Conservation (phyloP, 495 filamentous ascomycete species). For the Tuber microsphaerosporum region DNA sequence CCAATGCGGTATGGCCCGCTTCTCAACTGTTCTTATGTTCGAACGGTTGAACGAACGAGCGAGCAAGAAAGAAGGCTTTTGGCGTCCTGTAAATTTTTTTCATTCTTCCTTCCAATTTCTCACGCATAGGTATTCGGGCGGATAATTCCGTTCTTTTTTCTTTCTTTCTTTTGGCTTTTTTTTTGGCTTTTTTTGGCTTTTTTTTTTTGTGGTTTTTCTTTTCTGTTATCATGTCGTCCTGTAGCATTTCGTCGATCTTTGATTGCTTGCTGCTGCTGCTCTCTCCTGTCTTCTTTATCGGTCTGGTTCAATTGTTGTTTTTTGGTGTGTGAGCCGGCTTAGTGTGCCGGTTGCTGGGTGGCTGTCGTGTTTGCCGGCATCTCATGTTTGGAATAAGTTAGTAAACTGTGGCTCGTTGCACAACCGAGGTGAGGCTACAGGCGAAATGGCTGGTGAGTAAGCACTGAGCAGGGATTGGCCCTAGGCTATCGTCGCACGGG, state of each 20-base stretch:
- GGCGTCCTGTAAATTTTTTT: no score
- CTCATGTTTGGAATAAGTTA: background rate
- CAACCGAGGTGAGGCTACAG: background rate
- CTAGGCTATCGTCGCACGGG: background rate
- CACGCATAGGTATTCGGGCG: no score
- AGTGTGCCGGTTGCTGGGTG: background rate
- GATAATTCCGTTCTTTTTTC: background rate
- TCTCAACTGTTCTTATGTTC: no score
- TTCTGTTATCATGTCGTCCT: background rate
- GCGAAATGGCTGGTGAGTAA: background rate
- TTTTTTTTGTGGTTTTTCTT: background rate
- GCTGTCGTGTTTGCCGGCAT: background rate
- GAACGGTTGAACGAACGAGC: no score
- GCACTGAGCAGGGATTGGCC: background rate
- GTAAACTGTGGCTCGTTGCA: background rate
- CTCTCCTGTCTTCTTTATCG: constrained; percentile 5
- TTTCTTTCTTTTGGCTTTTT: no score
- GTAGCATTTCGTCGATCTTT: background rate
- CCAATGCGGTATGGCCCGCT: no score
- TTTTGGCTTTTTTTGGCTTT: background rate
- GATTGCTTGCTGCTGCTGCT: background rate
- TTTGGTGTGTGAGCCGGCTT: background rate
- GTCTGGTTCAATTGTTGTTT: background rate
- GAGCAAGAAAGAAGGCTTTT: no score
- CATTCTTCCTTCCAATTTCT: no score